Conservation (phyloP, 1,284 basidiomycete species). For the Trametes pubescens region DNA sequence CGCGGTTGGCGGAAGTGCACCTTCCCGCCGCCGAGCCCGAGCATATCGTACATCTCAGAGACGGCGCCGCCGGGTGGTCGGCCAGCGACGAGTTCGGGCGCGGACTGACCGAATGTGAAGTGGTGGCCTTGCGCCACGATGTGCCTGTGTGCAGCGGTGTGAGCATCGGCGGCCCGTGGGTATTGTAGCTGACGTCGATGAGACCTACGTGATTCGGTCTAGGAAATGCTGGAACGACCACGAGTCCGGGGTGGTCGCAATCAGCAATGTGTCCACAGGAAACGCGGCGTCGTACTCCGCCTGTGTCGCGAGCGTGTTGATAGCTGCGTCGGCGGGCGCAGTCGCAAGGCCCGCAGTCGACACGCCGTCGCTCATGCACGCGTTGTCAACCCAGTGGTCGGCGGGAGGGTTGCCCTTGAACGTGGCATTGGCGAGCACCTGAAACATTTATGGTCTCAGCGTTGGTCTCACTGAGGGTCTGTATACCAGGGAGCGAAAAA, state of each 20-base stretch:
- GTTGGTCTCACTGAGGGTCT: not conserved
- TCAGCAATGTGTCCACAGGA: conserved; percentile 14
- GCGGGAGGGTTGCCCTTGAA: conserved; percentile 14
- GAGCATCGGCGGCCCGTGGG: not conserved
- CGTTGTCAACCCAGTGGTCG: conserved; percentile 14
- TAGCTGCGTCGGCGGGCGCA: conserved; percentile 2
- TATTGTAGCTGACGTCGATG: not conserved
- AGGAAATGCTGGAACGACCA: conserved; percentile 28
- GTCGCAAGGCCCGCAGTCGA: conserved; percentile 6
- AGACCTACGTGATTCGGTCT: conserved; percentile 19
- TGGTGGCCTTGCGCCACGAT: conserved; percentile 12
- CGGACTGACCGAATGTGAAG: not conserved
- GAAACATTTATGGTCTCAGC: not conserved
- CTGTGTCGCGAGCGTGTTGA: not conserved
- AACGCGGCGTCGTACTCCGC: conserved; percentile 14
- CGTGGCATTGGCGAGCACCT: conserved; percentile 23
- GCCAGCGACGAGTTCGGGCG: conserved; percentile 15
- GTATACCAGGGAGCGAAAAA: not conserved
- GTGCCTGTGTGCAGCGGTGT: conserved; percentile 9
- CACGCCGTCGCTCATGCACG: conserved; percentile 23
- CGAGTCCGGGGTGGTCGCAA: conserved; percentile 22
- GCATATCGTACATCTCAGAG: conserved; percentile 19
- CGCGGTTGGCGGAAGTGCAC: conserved; percentile 2
- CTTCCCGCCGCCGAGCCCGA: conserved; percentile 5
- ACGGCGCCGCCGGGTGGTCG: not conserved